phyloP scores from a whole-genome alignment of 208 protist species.

The Tritrichomonas foetus region DNA sequence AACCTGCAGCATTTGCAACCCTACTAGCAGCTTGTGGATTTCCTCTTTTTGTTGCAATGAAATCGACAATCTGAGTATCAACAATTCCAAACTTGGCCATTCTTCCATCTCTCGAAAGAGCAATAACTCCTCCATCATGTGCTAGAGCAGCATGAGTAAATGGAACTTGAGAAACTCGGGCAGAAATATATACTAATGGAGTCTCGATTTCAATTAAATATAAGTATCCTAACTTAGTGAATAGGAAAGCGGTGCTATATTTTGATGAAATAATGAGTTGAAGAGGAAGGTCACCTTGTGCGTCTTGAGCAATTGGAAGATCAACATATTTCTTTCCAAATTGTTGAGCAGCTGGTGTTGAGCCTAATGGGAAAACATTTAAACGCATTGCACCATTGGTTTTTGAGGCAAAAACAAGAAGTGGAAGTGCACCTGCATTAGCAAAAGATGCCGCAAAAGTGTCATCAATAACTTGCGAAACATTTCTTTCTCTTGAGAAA shows the following conservation, averaged over 20 bases:
- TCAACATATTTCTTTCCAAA: slow-evolving; percentile 16
- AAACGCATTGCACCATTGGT: background rate
- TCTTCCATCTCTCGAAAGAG: background rate
- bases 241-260: background rate
- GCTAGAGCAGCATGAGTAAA: background rate
- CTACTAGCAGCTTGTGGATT: background rate
- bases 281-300: background rate
- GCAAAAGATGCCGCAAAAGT: background rate
- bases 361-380: slow-evolving; percentile 20
- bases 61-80: background rate
- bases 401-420: background rate
- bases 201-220: slow-evolving; percentile 7
- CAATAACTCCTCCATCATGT: background rate
- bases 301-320: background rate
- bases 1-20: background rate
- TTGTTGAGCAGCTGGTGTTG: background rate
- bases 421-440: background rate
- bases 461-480: slow-evolving; percentile 23
- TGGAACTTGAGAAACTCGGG: background rate
- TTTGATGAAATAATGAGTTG: background rate
- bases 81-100: background rate
- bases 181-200: background rate
- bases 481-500: background rate
- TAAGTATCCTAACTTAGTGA: background rate
- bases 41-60: background rate